Base-by-base conservation (phyloP, 2,329 filamentous ascomycete species). In the Claviceps sp. region DNA sequence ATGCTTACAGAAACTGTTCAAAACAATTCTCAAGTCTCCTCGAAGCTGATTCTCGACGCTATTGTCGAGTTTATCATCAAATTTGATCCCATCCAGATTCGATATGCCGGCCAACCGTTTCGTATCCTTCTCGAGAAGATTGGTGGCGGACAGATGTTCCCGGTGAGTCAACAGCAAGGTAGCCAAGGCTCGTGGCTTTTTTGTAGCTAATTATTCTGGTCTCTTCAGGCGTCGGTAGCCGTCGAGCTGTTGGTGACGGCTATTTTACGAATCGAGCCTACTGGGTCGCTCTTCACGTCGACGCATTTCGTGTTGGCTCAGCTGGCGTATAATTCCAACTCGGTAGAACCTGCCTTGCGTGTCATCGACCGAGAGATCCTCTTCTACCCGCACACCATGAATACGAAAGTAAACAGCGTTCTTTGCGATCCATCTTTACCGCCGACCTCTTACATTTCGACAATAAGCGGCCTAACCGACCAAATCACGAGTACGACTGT, bases 281-380 rank as follows among this genome's bases (percentile, higher is more conserved):
- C 75, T 13, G 79, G 77, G 30, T 77, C 77, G 48, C 77, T 84
- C 49, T 79, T 89, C 58, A 89, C 84, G 4, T 76, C 76, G 4
- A 73, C 72, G 30, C 84, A 89, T 59, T 64, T 84, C 40, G 61
- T 67, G 14, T 70, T 87, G 36, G 72, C 76, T 34, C 77, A 72
- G 43, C 63, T 82, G 11, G 84, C 84, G 45, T 77, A 81, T 62
- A 70, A 76, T 50, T 73, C 75, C 36, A 67, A 77, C 57, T 64
- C 64, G 41, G 76, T 79, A 53, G 70, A 72, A 14, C 72, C 75
- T 24, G 80, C 77, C 2, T 68, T 85, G 5, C 74, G 74, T 3
- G 72, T 88, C 9, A 69, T 89, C 30, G 76, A 85, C 58, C 80
- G 78, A 54, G 73, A 78, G 50, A 81, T 87, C 53, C 75, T 85